These are phyloP conservation scores for Breviolum minutum DNA, from an alignment of 73 alveolate genomes.

Conservation along the genomic window DNA sequence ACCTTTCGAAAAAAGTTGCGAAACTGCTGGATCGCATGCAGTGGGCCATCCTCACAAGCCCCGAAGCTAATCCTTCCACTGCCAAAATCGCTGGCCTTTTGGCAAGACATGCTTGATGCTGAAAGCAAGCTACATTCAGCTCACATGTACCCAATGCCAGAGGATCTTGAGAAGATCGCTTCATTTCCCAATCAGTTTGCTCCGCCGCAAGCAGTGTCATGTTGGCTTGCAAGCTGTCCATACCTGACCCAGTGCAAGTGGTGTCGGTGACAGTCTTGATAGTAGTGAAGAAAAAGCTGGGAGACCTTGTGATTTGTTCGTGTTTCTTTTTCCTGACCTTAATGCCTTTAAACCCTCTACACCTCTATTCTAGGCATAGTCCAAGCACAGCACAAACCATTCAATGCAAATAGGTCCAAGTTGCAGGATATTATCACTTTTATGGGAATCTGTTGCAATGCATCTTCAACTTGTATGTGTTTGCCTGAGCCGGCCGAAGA, in stretches of 20 bases:
- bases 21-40: not conserved
- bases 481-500: not conserved
- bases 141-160: not conserved
- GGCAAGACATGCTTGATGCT: not conserved
- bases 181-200: not conserved
- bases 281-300: too few relatives aligned
- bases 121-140: not conserved
- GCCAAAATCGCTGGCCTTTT: not conserved
- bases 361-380: too few relatives aligned
- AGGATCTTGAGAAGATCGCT: not conserved
- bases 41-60: not conserved
- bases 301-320: too few relatives aligned
- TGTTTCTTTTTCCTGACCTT: too few relatives aligned
- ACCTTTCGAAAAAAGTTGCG: not conserved
- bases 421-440: not conserved
- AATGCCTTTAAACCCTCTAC: too few relatives aligned
- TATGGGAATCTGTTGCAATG: not conserved
- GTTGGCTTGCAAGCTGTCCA: not conserved
- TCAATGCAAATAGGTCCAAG: not conserved
- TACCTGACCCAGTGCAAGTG: not conserved
- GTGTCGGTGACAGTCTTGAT: too few relatives aligned
- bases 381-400: not conserved
- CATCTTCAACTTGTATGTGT: not conserved
- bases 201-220: not conserved
- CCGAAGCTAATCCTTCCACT: not conserved